Percentiles rank a stretch among this genome's conserved stretches.
phyloP scores from a whole-genome alignment of 225 moss, liverwort and hornwort genomes.

The Pleurozium schreberi region DNA sequence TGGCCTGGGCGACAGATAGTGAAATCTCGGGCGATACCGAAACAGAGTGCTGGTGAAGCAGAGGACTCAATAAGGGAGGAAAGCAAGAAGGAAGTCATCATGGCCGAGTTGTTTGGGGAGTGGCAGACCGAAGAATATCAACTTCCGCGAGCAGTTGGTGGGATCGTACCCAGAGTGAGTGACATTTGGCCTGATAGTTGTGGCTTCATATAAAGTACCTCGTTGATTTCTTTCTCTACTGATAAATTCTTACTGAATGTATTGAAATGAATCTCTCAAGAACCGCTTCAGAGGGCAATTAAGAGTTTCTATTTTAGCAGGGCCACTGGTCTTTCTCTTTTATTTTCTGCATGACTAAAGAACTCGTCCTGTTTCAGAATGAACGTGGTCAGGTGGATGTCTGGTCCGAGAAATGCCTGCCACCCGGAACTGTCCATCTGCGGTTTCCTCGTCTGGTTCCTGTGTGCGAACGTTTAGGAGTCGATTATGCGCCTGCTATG shows the following conservation, averaged over 20 bases:
- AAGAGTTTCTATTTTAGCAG: not conserved
- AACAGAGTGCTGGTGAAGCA: constrained; percentile 25
- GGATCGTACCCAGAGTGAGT: constrained; percentile 82
- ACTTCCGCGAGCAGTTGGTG: constrained; percentile 78
- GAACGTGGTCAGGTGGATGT: constrained; percentile 98
- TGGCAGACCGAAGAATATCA: constrained; percentile 93
- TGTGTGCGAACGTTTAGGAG: constrained; percentile 66
- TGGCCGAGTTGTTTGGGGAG: constrained; percentile 68
- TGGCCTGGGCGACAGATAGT: constrained; percentile 33
- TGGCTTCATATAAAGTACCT: not conserved
- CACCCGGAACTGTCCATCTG: constrained; percentile 85
- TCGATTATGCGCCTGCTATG: constrained; percentile 97
- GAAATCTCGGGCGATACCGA: constrained; percentile 54
- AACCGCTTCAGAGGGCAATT: not conserved
- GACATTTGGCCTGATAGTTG: not conserved
- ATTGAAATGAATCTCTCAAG: not conserved
- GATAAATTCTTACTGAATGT: not conserved
- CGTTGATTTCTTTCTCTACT: not conserved
- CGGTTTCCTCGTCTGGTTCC: constrained; percentile 85
- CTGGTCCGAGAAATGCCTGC: constrained; percentile 92
- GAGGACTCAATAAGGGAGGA: constrained; percentile 30
- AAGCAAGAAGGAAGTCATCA: constrained; percentile 38
- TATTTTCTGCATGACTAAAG: not conserved
- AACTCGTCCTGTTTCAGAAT: constrained; percentile 43
- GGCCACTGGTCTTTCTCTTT: not conserved